Evolutionary conservation across 345 rosid species (phyloP).

Genomic region (Turnera subulata): DNA sequence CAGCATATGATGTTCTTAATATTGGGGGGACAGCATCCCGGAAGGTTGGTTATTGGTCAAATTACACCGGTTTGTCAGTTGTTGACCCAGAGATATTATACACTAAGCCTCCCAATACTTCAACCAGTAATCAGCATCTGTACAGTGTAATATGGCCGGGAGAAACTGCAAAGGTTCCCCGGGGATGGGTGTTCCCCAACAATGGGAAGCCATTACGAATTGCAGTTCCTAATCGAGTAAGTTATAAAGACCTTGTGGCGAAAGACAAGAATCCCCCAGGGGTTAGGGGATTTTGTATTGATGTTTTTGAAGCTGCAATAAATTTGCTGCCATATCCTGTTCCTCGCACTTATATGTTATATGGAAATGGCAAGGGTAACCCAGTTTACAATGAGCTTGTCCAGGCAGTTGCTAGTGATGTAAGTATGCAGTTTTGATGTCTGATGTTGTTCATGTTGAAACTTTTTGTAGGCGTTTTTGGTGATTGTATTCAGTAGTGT

Average conservation of each 20-base stretch:
- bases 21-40: slow-evolving; percentile 53
- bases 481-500: neutral
- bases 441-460: neutral
- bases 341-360: slow-evolving; percentile 52
- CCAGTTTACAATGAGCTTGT: slow-evolving; percentile 61
- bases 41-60: slow-evolving; percentile 91
- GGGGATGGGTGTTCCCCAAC: slow-evolving; percentile 91
- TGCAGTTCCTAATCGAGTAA: slow-evolving; percentile 72
- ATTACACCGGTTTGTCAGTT: slow-evolving; percentile 64
- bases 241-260: slow-evolving; percentile 49
- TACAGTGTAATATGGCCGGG: slow-evolving; percentile 81
- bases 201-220: slow-evolving; percentile 73
- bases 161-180: slow-evolving; percentile 44
- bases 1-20: slow-evolving; percentile 77
- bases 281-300: slow-evolving; percentile 79
- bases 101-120: slow-evolving; percentile 46
- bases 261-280: slow-evolving; percentile 64
- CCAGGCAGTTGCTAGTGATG: slow-evolving; percentile 54
- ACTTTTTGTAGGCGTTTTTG: slow-evolving; percentile 1
- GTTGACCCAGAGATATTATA: slow-evolving; percentile 59
- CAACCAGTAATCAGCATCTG: slow-evolving; percentile 49
- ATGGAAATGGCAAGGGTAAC: slow-evolving; percentile 61
- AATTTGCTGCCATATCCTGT: slow-evolving; percentile 82
- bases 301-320: slow-evolving; percentile 87
- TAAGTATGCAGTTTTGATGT: slow-evolving; percentile 34